Conservation (phyloP, 768 basidiomycete genomes). For the Termitomyces sp. region DNA sequence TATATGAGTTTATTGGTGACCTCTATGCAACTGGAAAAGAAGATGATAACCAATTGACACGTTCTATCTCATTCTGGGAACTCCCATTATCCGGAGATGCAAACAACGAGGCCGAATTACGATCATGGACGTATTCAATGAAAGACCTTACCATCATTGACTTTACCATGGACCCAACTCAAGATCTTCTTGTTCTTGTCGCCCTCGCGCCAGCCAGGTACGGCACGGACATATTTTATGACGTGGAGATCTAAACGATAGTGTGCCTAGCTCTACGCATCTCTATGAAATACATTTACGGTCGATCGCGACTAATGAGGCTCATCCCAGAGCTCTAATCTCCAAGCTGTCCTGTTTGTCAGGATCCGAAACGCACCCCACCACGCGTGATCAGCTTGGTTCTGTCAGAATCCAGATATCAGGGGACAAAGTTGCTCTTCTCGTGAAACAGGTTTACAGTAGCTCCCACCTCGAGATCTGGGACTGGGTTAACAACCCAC, state of each 20-base stretch:
- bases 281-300: conserved; percentile 50
- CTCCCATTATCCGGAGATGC: conserved; percentile 34
- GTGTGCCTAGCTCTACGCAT: conserved; percentile 31
- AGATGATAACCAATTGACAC: conserved; percentile 36
- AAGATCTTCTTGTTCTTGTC: conserved; percentile 52
- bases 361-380: conserved; percentile 26
- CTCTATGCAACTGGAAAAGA: conserved; percentile 49
- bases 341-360: conserved; percentile 37
- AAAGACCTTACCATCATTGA: conserved; percentile 43
- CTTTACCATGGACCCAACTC: conserved; percentile 56
- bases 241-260: conserved; percentile 3
- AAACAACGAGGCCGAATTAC: conserved; percentile 19
- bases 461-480: conserved; percentile 49
- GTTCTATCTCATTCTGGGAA: conserved; percentile 48
- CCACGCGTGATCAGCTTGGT: conserved; percentile 31
- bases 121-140: conserved; percentile 44
- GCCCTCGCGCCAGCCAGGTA: conserved; percentile 40
- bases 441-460: conserved; percentile 45
- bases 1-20: conserved; percentile 51
- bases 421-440: conserved; percentile 44
- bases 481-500: conserved; percentile 42
- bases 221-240: conserved; percentile 15
- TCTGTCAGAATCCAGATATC: conserved; percentile 45
- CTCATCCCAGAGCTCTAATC: conserved; percentile 42
- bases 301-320: conserved; percentile 47